Conservation (phyloP, 2,329 filamentous ascomycete genomes). For the Lasiodiplodia gonubiensis region DNA sequence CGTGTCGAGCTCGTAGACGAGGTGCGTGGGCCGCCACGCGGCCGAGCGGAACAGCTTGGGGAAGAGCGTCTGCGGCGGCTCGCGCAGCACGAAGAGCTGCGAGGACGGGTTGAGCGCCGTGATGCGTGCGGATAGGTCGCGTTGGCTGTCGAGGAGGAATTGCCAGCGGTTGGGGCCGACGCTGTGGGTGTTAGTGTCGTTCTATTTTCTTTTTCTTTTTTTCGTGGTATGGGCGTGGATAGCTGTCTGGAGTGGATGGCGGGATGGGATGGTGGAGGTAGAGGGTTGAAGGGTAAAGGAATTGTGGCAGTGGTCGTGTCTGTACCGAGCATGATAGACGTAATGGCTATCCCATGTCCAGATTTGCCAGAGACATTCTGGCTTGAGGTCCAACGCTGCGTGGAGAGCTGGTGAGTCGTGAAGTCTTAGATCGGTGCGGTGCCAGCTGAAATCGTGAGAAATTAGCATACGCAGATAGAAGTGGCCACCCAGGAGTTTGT, state of each 20-base stretch:
- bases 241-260: neutral
- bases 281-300: neutral
- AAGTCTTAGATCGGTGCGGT: slow-evolving; percentile 76
- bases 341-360: slow-evolving; percentile 86
- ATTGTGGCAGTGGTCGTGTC: neutral
- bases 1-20: slow-evolving; percentile 81
- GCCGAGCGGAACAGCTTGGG: slow-evolving; percentile 77
- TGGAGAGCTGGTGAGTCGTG: slow-evolving; percentile 78
- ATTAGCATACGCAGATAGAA: neutral
- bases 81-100: slow-evolving; percentile 73
- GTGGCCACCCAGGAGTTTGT: neutral
- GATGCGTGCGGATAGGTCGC: slow-evolving; percentile 70
- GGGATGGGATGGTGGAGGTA: neutral
- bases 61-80: slow-evolving; percentile 73
- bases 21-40: slow-evolving; percentile 74
- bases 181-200: slow-evolving; percentile 40
- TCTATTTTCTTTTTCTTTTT: neutral
- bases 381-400: slow-evolving; percentile 72
- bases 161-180: slow-evolving; percentile 77
- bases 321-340: slow-evolving; percentile 65
- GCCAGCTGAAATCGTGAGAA: slow-evolving; percentile 58
- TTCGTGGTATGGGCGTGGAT: no score
- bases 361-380: slow-evolving; percentile 72
- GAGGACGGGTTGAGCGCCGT: slow-evolving; percentile 72
- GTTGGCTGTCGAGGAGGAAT: slow-evolving; percentile 76